These are phyloP conservation scores for Lactifluus piperatus DNA, from an alignment of 768 basidiomycete species.

Conservation along the genomic window DNA sequence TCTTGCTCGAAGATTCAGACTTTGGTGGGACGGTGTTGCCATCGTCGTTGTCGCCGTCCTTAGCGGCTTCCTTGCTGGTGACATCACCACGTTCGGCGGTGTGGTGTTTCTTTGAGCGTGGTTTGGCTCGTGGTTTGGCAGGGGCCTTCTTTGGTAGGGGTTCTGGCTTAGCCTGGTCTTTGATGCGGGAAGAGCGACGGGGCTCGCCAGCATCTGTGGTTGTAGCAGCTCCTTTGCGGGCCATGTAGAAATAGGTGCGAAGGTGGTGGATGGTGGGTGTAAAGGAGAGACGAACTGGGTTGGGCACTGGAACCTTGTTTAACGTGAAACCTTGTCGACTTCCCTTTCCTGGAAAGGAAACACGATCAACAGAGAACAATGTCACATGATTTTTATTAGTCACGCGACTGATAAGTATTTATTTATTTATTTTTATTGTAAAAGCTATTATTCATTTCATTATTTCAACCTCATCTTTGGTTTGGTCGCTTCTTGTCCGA, in stretches of 20 bases:
- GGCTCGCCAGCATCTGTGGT: constrained; percentile 40
- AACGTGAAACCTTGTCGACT: constrained; percentile 18
- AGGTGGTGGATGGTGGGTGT: constrained; percentile 19
- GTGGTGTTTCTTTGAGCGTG: constrained; percentile 41
- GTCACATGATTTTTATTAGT: constrained; percentile 5
- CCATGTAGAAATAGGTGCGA: constrained; percentile 37
- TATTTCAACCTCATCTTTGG: too few relatives aligned
- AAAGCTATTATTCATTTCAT: too few relatives aligned
- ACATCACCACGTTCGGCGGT: constrained; percentile 27
- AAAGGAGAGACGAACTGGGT: constrained; percentile 12
- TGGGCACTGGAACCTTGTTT: constrained; percentile 19
- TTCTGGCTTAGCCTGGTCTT: constrained; percentile 55
- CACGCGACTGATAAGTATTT: too few relatives aligned
- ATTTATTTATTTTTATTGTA: too few relatives aligned
- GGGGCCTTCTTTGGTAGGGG: constrained; percentile 47
- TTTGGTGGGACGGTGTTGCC: constrained; percentile 34
- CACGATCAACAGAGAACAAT: constrained; percentile 6
- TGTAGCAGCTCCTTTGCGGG: constrained; percentile 56
- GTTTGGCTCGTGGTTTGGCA: constrained; percentile 60
- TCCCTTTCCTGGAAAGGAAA: not conserved
- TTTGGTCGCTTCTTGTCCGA: not conserved
- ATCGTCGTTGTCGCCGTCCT: too few relatives aligned
- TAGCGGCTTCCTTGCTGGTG: constrained; percentile 26
- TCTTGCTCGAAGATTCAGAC: constrained; percentile 41
- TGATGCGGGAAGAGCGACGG: constrained; percentile 69